Percentiles rank a stretch among this genome's conserved stretches.
phyloP scores from a whole-genome alignment of 768 basidiomycete species.

The Boletus speciosus region DNA sequence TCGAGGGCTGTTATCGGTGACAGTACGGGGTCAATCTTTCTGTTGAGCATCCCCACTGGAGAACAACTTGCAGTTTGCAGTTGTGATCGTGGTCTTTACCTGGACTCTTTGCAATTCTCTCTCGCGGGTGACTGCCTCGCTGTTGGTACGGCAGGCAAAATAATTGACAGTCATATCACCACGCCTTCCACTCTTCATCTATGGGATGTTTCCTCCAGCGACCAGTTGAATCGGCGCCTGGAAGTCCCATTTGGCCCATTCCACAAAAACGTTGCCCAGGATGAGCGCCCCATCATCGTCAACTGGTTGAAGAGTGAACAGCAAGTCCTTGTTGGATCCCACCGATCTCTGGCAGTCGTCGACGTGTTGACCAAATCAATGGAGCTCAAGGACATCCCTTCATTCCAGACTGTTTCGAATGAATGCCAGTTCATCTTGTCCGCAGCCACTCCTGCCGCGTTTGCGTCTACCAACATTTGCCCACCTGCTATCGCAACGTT shows the following conservation, averaged over 20 bases:
- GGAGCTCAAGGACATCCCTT: neutral
- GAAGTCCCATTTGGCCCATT: slow-evolving; percentile 1
- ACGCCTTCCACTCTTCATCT: neutral
- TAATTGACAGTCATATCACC: too few relatives aligned
- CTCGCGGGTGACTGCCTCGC: neutral
- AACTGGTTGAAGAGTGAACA: neutral
- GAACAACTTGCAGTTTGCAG: neutral
- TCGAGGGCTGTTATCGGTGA: neutral
- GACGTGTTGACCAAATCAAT: neutral
- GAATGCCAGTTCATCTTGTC: neutral
- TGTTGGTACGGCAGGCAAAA: neutral
- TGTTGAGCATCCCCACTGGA: neutral
- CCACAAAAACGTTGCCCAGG: neutral
- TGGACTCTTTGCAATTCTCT: neutral
- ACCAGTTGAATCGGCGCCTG: neutral
- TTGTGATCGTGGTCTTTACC: neutral
- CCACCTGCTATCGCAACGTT: too few relatives aligned
- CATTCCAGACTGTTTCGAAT: neutral
- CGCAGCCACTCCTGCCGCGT: neutral
- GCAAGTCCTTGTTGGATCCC: slow-evolving; percentile 1
- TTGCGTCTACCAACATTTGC: too few relatives aligned
- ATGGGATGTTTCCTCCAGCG: neutral
- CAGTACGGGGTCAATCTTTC: neutral
- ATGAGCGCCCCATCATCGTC: neutral
- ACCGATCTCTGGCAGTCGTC: neutral